These are phyloP conservation scores for Leucocoprinus leucothites DNA, from an alignment of 768 basidiomycete species.

Conservation along the genomic window DNA sequence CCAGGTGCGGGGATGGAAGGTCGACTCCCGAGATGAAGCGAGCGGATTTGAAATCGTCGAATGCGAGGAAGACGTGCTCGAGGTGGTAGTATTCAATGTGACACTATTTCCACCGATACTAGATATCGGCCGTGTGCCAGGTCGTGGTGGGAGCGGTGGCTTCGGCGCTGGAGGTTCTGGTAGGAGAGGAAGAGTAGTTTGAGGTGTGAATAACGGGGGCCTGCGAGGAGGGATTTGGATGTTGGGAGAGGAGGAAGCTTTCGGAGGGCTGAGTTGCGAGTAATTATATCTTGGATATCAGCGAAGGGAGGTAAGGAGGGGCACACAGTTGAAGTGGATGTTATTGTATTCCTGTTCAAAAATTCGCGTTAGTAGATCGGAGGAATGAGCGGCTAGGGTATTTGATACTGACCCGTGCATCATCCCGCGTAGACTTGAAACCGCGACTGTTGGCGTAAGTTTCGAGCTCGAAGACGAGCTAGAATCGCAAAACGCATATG, in stretches of 20 bases:
- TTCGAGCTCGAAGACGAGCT: conserved; percentile 33
- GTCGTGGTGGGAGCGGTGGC: conserved; percentile 36
- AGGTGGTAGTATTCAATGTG: neutral
- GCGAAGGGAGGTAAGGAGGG: conserved; percentile 38
- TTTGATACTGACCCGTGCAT: conserved; percentile 53
- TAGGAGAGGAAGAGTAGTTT: conserved; percentile 32
- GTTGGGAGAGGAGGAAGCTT: conserved; percentile 55
- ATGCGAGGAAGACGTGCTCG: conserved; percentile 10
- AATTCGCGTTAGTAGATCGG: conserved; percentile 9
- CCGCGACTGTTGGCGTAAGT: conserved; percentile 57
- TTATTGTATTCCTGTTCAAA: conserved; percentile 36
- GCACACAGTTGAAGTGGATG: conserved; percentile 41
- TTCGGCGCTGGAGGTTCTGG: conserved; percentile 28
- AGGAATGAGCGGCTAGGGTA: neutral
- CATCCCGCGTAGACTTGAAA: conserved; percentile 81
- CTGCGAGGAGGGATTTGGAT: conserved; percentile 26
- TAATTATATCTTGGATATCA: conserved; percentile 32
- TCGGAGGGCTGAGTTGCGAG: conserved; percentile 28
- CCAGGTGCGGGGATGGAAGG: conserved; percentile 9
- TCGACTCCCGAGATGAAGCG: conserved; percentile 58
- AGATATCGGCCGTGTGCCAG: conserved; percentile 23
- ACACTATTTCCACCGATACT: conserved; percentile 3
- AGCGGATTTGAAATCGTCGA: conserved; percentile 71
- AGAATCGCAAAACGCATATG: conserved; percentile 66
- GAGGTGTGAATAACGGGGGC: conserved; percentile 52